phyloP scores from a whole-genome alignment of 768 basidiomycete genomes.

The Collybiopsis confluens region DNA sequence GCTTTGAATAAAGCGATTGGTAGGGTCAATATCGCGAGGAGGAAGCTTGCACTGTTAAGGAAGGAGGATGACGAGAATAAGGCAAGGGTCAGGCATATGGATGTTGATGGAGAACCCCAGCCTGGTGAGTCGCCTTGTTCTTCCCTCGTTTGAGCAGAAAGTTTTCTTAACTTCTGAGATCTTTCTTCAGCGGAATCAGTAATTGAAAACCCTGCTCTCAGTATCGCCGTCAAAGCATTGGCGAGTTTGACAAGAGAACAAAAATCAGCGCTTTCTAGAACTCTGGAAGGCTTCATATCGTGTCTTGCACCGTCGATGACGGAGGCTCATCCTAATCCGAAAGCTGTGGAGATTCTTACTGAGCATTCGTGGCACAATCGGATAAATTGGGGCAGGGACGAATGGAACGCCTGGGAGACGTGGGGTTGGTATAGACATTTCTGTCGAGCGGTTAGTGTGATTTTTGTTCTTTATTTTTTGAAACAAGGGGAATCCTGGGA shows the following conservation, averaged over 20 bases:
- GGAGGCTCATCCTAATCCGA: conserved; percentile 43
- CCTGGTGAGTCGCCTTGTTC: conserved; percentile 29
- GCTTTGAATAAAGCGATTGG: conserved; percentile 91
- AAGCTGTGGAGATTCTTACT: conserved; percentile 53
- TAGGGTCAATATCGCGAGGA: conserved; percentile 71
- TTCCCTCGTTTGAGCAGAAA: background rate
- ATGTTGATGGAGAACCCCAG: conserved; percentile 57
- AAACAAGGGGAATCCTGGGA: too few species aligned
- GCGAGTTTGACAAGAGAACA: conserved; percentile 73
- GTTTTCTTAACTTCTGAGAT: conserved; percentile 8
- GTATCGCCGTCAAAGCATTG: conserved; percentile 70
- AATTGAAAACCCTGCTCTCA: conserved; percentile 64
- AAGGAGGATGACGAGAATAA: conserved; percentile 88
- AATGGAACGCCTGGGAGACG: conserved; percentile 84
- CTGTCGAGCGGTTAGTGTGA: conserved; percentile 63
- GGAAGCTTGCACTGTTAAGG: conserved; percentile 68
- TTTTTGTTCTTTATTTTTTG: too few species aligned
- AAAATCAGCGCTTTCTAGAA: conserved; percentile 64
- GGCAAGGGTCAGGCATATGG: conserved; percentile 51
- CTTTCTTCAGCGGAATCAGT: conserved; percentile 36
- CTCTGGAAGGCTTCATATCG: conserved; percentile 72
- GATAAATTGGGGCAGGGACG: conserved; percentile 61
- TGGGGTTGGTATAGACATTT: conserved; percentile 94
- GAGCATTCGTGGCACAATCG: conserved; percentile 71
- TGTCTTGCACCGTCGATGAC: conserved; percentile 46